phyloP scores from a whole-genome alignment of 2,329 filamentous ascomycete species.

The Arthrobotrys megalospora region DNA sequence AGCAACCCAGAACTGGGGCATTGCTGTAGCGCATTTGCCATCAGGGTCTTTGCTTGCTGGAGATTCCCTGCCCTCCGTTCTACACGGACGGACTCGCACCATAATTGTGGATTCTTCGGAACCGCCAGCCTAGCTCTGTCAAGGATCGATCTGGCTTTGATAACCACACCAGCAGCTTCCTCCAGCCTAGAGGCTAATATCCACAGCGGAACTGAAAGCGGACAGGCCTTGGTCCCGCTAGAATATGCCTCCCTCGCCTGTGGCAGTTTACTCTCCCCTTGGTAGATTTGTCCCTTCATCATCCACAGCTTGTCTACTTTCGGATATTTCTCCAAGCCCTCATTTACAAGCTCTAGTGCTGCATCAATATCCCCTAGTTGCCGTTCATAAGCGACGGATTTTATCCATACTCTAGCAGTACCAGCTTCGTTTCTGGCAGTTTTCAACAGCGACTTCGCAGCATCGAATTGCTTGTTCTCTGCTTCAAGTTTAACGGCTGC shows the following conservation, averaged over 20 bases:
- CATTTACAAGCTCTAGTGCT: slow-evolving; percentile 87
- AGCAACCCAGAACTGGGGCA: slow-evolving; percentile 88
- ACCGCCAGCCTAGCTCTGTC: slow-evolving; percentile 90
- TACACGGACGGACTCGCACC: slow-evolving; percentile 93
- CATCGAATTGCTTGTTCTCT: slow-evolving; percentile 84
- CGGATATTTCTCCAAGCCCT: slow-evolving; percentile 89
- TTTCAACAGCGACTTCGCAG: slow-evolving; percentile 84
- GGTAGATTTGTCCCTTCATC: slow-evolving; percentile 99
- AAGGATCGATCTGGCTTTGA: slow-evolving; percentile 94
- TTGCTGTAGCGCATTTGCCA: slow-evolving; percentile 93
- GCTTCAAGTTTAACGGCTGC: slow-evolving; percentile 96
- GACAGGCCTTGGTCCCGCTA: slow-evolving; percentile 87
- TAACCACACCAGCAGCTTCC: slow-evolving; percentile 83
- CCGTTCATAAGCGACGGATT: slow-evolving; percentile 92
- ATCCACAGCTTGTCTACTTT: slow-evolving; percentile 92
- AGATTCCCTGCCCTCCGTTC: slow-evolving; percentile 89
- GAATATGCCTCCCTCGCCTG: slow-evolving; percentile 92
- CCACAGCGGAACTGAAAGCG: slow-evolving; percentile 88
- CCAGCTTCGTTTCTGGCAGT: slow-evolving; percentile 89
- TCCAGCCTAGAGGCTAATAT: slow-evolving; percentile 89
- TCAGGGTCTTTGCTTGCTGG: slow-evolving; percentile 87
- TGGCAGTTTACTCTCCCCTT: slow-evolving; percentile 81
- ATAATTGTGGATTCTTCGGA: slow-evolving; percentile 85
- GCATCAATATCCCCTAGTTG: slow-evolving; percentile 83
- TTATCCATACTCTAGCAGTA: slow-evolving; percentile 97